These are phyloP conservation scores for Globisporangium spiculum DNA, from an alignment of 352 stramenopile species.

Conservation along the genomic window DNA sequence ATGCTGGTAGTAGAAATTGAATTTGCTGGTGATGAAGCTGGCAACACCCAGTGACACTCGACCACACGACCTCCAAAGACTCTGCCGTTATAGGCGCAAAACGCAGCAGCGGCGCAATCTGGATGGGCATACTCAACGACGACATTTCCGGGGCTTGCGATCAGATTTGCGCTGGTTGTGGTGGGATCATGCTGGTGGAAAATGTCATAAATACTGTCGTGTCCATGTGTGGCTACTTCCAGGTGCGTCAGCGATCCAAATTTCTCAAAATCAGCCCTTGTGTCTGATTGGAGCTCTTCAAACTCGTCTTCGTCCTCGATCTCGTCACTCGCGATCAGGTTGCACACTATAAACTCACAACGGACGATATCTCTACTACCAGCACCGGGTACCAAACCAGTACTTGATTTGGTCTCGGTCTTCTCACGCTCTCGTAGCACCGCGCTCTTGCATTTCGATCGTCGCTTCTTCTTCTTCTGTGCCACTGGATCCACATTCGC, in stretches of 20 bases:
- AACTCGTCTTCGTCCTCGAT: conserved; percentile 54
- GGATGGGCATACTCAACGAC: conserved; percentile 4
- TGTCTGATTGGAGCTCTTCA: conserved; percentile 38
- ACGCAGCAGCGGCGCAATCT: conserved; percentile 5
- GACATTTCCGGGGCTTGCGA: conserved; percentile 7
- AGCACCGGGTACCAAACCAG: neutral
- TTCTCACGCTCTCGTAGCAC: conserved; percentile 14
- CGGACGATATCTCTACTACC: neutral
- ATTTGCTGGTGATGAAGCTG: neutral
- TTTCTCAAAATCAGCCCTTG: conserved; percentile 28
- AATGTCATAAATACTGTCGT: neutral
- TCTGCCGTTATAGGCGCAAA: conserved; percentile 4
- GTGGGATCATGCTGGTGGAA: neutral
- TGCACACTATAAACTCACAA: conserved; percentile 24
- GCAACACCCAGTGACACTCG: conserved; percentile 4
- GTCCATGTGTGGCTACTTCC: conserved; percentile 2
- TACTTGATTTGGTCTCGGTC: neutral
- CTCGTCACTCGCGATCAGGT: conserved; percentile 42
- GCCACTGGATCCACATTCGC: neutral
- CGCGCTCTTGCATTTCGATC: conserved; percentile 32
- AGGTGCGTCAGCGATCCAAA: conserved; percentile 25
- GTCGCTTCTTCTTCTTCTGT: conserved; percentile 25
- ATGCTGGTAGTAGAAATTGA: neutral
- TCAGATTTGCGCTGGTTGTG: neutral
- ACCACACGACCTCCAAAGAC: conserved; percentile 13